Base-by-base conservation (phyloP, 2,329 filamentous ascomycete species). In the Colletotrichum tabaci region DNA sequence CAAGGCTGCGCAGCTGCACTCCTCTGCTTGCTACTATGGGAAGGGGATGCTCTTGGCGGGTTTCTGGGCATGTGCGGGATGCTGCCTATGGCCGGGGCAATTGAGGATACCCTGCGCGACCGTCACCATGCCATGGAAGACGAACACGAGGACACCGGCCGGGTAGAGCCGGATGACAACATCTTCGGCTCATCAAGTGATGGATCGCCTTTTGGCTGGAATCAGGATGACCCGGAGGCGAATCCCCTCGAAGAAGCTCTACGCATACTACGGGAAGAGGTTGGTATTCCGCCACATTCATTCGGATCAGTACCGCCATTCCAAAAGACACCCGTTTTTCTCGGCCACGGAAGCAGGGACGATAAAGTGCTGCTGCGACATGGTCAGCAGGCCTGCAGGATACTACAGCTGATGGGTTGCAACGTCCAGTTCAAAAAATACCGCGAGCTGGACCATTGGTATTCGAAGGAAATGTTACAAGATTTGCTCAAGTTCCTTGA, bases 1-100 rank as follows among this genome's bases (percentile, higher is more conserved):
- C 87, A 89, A 73, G 88, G 88, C 0, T 87, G 86, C 73, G 87
- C 87, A 3, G 84, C 84, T 52, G 77, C 81, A 0, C 70, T 89
- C 69, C 75, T 82, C 21, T 79, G 83, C 12, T 73, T 83, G 67
- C 67, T 89, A 66, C 77, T 84, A 2, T 86, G 85, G 84, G 79
- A 84, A 12, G 83, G 81, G 0, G 75, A 76, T 18, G 63, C 77
- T 2, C 68, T 87, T 42, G 84, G 78, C 0, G 85, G 76, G 0
- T 74, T 79, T 15, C 76, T 86, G 8, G 84, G 82, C 0, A 83
- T 88, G 82, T 84, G 84, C 66, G 84, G 84, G 0, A 87, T 81
- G 75, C 74, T 87, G 64, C 86, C 86, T 0, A 82, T 85, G 70
- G 75, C 76, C n/a, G 76, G 76, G 23, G 71, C 72, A 12, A 67